Base-by-base conservation (phyloP, 2,329 filamentous ascomycete genomes). In the Myriosclerotinia duriaeana region DNA sequence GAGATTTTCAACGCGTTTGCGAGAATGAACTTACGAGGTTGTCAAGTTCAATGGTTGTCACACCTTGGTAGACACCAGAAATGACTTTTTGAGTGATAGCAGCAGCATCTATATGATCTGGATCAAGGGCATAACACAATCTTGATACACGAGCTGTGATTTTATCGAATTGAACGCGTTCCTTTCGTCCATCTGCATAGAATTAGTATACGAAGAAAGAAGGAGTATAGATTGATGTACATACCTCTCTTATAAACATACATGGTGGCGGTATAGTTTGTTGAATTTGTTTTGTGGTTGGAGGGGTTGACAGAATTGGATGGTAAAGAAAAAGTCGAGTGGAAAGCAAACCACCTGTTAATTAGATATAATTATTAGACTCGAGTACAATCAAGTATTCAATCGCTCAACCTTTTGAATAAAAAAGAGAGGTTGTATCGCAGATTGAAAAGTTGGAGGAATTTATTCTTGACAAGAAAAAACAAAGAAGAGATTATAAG, bases 131-230 rank as follows among this genome's bases (percentile, higher is more conserved):
- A 80, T 99, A 99, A 86, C 95, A 99, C 77, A 99, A 85, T 76
- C 95, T 89, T 56, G 95, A 98, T 73, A 99, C 95, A 80, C 95
- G 93, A 76, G 95, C 95, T 77, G 95, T 98, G 87, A 99, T 99
- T 84, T 99, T 99, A 86, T 99, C 95, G 84, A 99, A 99, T 80
- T 99, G 95, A 72, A 99, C 95, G 80, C 95, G 95, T 86, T 99
- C 95, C 84, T 98, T 97, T 85, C 95, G 95, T 82, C 94, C 94
- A 86, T 99, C 95, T 98, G 64, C 15, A 59, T 34, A 66, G 0
- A 38, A 17, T 61, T 14, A 61, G 58, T 26, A 61, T 20, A 40
- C n/a, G 34, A 2, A 26, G 15, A 14, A 40, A 26, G 8, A 2
- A 36, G n/a, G 14, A 26, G 6, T 26, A 38, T 20, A 5, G n/a